Conservation (phyloP, 805 yeast species). For the Metschnikowia proteae region DNA sequence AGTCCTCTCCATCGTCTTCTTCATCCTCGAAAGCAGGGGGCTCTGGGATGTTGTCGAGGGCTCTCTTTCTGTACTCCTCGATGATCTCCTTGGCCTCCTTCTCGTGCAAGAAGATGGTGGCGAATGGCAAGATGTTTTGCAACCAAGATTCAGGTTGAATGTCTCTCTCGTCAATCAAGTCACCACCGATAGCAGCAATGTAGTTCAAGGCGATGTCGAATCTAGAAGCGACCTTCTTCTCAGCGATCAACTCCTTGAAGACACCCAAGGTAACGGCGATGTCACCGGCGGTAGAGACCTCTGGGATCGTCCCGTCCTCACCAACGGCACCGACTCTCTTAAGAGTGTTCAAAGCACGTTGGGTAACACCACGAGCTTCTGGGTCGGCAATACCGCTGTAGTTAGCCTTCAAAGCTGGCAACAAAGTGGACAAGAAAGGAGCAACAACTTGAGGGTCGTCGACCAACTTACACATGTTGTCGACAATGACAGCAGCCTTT, state of each 20-base stretch:
- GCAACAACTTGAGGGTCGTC: conserved; percentile 99
- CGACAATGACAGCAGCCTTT: conserved; percentile 98
- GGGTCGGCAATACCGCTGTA: conserved; percentile 98
- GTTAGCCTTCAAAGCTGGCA: conserved; percentile 95
- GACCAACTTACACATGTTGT: conserved; percentile 99
- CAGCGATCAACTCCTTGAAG: conserved; percentile 68
- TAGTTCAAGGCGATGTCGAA: conserved; percentile 75
- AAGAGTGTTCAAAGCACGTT: conserved; percentile 94
- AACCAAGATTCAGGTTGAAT: conserved; percentile 92
- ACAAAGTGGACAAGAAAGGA: conserved; percentile 93
- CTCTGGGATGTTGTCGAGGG: conserved; percentile 96
- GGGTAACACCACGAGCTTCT: conserved; percentile 98
- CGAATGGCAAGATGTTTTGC: conserved; percentile 84
- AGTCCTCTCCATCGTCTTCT: conserved; percentile 98
- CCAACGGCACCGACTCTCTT: conserved; percentile 98
- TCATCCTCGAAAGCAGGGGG: conserved; percentile 95
- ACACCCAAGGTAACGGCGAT: conserved; percentile 79
- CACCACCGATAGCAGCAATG: conserved; percentile 97
- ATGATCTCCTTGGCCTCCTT: conserved; percentile 83
- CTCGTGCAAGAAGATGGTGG: conserved; percentile 94
- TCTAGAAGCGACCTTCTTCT: conserved; percentile 66
- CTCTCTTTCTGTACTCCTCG: conserved; percentile 92
- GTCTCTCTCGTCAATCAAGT: conserved; percentile 93
- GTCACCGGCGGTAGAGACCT: conserved; percentile 99
- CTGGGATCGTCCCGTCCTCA: conserved; percentile 88